phyloP scores from a whole-genome alignment of 2,329 filamentous ascomycete species.

The Venturia nashicola region DNA sequence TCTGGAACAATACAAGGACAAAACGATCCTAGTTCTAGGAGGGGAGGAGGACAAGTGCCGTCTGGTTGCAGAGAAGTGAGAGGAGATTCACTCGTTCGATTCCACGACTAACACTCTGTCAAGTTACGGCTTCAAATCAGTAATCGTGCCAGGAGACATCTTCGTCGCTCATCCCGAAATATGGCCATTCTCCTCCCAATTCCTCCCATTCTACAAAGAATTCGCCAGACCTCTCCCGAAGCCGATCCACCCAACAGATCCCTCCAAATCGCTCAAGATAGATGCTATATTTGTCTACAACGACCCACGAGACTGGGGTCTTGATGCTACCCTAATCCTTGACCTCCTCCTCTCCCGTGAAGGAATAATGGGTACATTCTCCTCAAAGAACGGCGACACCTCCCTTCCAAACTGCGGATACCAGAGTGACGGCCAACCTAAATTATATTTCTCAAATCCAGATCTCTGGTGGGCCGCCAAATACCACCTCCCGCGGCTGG shows the following conservation, averaged over 20 bases:
- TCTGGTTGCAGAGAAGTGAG: conserved; percentile 53
- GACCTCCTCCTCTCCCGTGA: conserved; percentile 68
- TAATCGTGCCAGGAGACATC: conserved; percentile 79
- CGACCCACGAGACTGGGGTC: conserved; percentile 89
- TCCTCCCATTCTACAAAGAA: conserved; percentile 47
- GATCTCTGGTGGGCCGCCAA: conserved; percentile 82
- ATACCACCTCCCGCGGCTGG: conserved; percentile 75
- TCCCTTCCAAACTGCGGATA: conserved; percentile 63
- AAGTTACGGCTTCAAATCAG: conserved; percentile 64
- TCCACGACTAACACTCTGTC: not conserved
- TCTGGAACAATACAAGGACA: conserved; percentile 47
- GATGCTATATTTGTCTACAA: conserved; percentile 91
- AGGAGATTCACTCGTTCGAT: conserved; percentile 5
- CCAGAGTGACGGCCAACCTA: conserved; percentile 69
- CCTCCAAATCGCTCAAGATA: conserved; percentile 52
- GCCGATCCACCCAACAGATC: conserved; percentile 34
- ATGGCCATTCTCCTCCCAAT: conserved; percentile 69
- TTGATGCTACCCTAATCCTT: conserved; percentile 73
- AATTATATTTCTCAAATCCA: conserved; percentile 77
- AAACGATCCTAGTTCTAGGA: conserved; percentile 36
- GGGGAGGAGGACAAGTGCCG: conserved; percentile 47
- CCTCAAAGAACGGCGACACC: conserved; percentile 53
- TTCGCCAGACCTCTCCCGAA: conserved; percentile 46
- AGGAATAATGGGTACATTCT: conserved; percentile 75
- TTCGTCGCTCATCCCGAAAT: conserved; percentile 59